phyloP scores from a whole-genome alignment of 2,329 filamentous ascomycete genomes.

The Simplicillium aogashimaense region DNA sequence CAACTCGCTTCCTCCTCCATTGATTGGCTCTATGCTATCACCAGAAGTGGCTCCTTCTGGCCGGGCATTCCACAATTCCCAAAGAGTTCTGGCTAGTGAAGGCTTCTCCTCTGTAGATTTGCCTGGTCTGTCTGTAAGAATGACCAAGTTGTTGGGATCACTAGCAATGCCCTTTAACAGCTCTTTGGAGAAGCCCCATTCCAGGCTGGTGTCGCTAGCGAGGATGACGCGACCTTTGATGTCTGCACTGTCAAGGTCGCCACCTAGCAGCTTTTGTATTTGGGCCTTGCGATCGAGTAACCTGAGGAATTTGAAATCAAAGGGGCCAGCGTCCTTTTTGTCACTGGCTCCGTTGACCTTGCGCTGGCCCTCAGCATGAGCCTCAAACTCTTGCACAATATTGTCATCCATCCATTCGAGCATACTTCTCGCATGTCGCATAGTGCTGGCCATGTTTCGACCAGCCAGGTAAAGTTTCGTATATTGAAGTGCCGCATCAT shows the following conservation, averaged over 20 bases:
- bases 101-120: constrained; percentile 27
- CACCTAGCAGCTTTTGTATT: constrained; percentile 58
- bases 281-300: constrained; percentile 75
- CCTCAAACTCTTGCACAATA: constrained; percentile 86
- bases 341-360: constrained; percentile 34
- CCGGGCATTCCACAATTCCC: constrained; percentile 67
- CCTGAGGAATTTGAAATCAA: constrained; percentile 81
- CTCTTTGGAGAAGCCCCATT: constrained; percentile 91
- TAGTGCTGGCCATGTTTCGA: constrained; percentile 75
- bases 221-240: constrained; percentile 65
- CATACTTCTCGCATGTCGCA: constrained; percentile 89
- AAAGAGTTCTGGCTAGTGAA: constrained; percentile 65
- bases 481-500: constrained; percentile 39
- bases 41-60: constrained; percentile 45
- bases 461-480: constrained; percentile 73
- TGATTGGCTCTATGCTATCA: constrained; percentile 56
- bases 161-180: constrained; percentile 64
- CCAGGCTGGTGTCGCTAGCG: constrained; percentile 79
- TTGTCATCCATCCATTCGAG: constrained; percentile 98
- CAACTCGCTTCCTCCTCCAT: constrained; percentile 53
- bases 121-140: constrained; percentile 70
- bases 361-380: constrained; percentile 44
- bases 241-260: constrained; percentile 27
- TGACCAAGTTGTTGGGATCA: constrained; percentile 71
- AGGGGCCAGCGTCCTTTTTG: constrained; percentile 58